These are phyloP conservation scores for Clonostachys chloroleuca DNA, from an alignment of 2,329 filamentous ascomycete species.

Conservation along the genomic window DNA sequence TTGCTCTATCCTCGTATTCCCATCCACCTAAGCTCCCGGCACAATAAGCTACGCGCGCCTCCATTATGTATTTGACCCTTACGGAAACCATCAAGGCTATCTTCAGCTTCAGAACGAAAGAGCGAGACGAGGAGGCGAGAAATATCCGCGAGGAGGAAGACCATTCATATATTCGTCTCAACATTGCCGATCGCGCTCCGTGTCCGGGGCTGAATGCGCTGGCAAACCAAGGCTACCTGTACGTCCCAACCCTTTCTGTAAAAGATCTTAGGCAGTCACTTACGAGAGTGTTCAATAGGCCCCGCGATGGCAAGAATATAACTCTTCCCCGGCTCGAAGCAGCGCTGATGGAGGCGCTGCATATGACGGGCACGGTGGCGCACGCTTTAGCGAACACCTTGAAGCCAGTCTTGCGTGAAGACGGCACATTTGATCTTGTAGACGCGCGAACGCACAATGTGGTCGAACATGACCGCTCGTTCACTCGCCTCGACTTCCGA, in stretches of 20 bases:
- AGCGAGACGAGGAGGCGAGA: neutral
- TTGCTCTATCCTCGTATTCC: neutral
- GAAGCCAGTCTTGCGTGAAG: conserved; percentile 3
- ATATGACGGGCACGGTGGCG: no score
- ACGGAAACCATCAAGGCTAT: neutral
- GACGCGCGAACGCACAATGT: no score
- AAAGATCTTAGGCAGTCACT: no score
- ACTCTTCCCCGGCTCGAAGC: no score
- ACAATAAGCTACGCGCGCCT: neutral
- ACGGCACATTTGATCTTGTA: conserved; percentile 11
- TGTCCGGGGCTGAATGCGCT: conserved; percentile 6
- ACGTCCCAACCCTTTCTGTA: no score
- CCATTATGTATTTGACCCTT: neutral
- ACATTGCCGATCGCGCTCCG: neutral
- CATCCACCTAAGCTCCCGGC: neutral
- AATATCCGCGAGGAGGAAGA: no score
- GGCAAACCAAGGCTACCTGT: no score
- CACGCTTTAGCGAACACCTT: no score
- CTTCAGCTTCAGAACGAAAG: neutral
- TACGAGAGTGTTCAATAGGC: no score
- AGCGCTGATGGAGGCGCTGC: no score
- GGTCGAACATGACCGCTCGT: no score
- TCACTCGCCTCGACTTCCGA: conserved; percentile 16
- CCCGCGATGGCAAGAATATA: no score
- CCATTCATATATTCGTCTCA: neutral